phyloP scores from a whole-genome alignment of 2,329 filamentous ascomycete genomes.

The Plenodomus lindquistii region DNA sequence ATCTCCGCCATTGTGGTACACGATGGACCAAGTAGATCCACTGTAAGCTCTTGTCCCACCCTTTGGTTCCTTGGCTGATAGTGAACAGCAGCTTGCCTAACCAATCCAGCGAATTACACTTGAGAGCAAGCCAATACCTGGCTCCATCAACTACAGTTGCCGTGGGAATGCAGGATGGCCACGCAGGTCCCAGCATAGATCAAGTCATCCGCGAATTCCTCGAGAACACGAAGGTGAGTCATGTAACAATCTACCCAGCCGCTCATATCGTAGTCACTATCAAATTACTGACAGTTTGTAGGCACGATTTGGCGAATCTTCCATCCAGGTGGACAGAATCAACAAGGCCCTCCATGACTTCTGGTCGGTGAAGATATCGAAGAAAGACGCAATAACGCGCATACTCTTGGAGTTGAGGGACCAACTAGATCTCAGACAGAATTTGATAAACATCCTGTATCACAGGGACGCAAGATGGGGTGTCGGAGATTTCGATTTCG shows the following conservation, averaged over 20 bases:
- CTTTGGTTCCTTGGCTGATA: too few relatives aligned
- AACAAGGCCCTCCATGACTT: constrained; percentile 24
- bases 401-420: constrained; percentile 23
- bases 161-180: background rate
- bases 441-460: constrained; percentile 24
- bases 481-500: constrained; percentile 20
- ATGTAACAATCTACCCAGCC: background rate
- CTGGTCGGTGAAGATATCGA: constrained; percentile 17
- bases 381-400: constrained; percentile 20
- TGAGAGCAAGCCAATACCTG: background rate
- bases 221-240: constrained; percentile 22
- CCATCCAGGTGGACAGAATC: constrained; percentile 19
- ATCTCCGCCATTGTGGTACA: too few relatives aligned
- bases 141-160: background rate
- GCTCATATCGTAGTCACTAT: background rate
- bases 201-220: constrained; percentile 22
- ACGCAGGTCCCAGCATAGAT: constrained; percentile 1
- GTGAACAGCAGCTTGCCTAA: too few relatives aligned
- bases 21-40: background rate
- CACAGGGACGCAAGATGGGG: constrained; percentile 29
- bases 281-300: constrained; percentile 7
- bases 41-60: background rate
- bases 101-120: background rate
- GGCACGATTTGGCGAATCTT: constrained; percentile 29
- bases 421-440: constrained; percentile 25